These are phyloP conservation scores for Colletotrichum noveboracense DNA, from an alignment of 2,329 filamentous ascomycete genomes.

Conservation along the genomic window DNA sequence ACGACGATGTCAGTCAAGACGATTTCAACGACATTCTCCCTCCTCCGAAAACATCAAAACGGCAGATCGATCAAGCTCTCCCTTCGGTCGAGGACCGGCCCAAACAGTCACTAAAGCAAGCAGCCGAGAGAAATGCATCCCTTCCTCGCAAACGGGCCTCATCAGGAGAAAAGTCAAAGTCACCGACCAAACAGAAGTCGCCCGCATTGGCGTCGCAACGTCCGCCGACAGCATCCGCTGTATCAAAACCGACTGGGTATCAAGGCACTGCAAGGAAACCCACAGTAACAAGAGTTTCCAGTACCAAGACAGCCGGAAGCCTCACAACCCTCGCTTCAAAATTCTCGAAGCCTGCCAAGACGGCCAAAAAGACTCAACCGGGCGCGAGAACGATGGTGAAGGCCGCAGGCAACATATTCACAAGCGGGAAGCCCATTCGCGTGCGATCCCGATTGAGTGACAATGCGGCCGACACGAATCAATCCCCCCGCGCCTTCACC, in stretches of 20 bases:
- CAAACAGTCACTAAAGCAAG: not conserved
- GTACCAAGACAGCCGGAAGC: not conserved
- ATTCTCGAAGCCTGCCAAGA: slow-evolving; percentile 30
- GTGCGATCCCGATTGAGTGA: slow-evolving; percentile 40
- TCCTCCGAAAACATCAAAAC: slow-evolving; percentile 1
- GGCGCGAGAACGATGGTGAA: slow-evolving; percentile 4
- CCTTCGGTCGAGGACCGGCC: not conserved
- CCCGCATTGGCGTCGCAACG: not conserved
- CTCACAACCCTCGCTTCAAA: not conserved
- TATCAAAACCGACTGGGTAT: slow-evolving; percentile 27
- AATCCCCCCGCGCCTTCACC: slow-evolving; percentile 44
- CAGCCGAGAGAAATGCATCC: not conserved
- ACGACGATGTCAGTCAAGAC: not conserved
- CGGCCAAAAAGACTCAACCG: slow-evolving; percentile 11
- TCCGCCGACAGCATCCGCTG: not conserved
- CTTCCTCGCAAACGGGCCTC: not conserved
- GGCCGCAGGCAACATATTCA: slow-evolving; percentile 47
- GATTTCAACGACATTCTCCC: slow-evolving; percentile 18
- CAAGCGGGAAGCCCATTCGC: slow-evolving; percentile 44
- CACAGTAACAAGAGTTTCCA: not conserved
- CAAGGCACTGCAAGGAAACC: slow-evolving; percentile 39
- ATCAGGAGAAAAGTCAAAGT: not conserved
- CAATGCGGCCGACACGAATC: slow-evolving; percentile 45
- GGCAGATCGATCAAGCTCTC: not conserved
- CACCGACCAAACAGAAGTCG: not conserved